Evolutionary conservation across 208 protist species (phyloP).

Genomic region (Leishmania mexicana): DNA sequence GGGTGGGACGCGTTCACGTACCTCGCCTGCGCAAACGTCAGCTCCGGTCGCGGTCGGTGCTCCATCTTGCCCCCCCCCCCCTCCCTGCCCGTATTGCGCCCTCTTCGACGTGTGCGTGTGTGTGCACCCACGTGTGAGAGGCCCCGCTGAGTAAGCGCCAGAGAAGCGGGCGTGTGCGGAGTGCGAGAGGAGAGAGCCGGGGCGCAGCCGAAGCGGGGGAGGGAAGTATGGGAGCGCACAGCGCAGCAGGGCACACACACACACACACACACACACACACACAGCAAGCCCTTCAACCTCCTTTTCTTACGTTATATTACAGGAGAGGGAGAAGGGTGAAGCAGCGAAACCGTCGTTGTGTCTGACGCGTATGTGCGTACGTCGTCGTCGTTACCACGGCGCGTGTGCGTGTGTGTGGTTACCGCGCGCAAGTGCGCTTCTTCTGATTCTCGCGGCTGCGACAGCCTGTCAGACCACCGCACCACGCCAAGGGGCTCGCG

Average conservation of each 20-base stretch:
- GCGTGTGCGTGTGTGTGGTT: neutral
- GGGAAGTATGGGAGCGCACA: neutral
- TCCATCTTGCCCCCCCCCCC: conserved; percentile 4
- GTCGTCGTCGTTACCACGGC: too few species aligned
- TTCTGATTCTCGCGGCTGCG: neutral
- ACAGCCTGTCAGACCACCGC: neutral
- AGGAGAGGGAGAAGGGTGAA: neutral
- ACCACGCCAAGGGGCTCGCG: neutral
- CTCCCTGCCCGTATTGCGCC: neutral
- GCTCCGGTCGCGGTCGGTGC: conserved; percentile 14
- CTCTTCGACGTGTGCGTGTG: neutral
- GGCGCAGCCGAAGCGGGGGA: neutral
- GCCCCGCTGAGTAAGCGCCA: neutral
- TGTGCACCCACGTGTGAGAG: neutral
- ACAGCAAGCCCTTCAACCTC: neutral
- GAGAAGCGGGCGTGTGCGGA: neutral
- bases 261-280: neutral
- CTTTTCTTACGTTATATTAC: neutral
- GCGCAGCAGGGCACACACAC: too few species aligned
- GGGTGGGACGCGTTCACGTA: conserved; percentile 26
- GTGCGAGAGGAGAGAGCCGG: neutral
- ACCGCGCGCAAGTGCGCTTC: neutral
- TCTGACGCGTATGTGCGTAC: neutral
- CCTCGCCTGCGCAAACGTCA: conserved; percentile 31
- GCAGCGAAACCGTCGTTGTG: neutral